Percentiles rank a stretch among this genome's conserved stretches.
Conservation (phyloP, 2,329 filamentous ascomycete genomes). For the Cladosporium sp. region DNA sequence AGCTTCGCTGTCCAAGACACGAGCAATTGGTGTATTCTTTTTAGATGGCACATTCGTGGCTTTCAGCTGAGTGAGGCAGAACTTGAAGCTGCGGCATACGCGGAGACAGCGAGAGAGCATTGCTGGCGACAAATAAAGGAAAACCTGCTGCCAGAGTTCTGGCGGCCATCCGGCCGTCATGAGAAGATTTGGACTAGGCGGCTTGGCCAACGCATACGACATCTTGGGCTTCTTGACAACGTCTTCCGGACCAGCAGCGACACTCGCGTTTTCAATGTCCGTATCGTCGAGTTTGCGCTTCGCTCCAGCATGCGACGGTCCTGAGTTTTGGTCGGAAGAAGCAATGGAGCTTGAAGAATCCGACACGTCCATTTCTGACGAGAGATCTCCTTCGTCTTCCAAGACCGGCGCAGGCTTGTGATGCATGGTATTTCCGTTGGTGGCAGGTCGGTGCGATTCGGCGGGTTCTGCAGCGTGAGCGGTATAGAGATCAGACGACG, state of each 20-base stretch:
- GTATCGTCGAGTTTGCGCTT: conserved; percentile 29
- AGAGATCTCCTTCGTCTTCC: conserved; percentile 19
- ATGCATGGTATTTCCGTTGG: not conserved
- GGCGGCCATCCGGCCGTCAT: conserved; percentile 10
- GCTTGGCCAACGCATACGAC: not conserved
- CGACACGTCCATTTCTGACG: conserved; percentile 28
- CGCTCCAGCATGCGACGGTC: conserved; percentile 17
- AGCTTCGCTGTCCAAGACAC: conserved; percentile 54
- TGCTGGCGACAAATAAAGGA: conserved; percentile 28
- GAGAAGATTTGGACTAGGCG: conserved; percentile 10
- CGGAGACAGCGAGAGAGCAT: conserved; percentile 30
- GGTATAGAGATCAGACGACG: conserved; percentile 17
- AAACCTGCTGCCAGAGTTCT: conserved; percentile 32
- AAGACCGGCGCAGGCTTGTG: not conserved
- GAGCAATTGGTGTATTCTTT: not conserved
- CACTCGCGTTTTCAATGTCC: conserved; percentile 11
- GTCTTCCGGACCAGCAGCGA: conserved; percentile 11
- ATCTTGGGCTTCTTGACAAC: conserved; percentile 23
- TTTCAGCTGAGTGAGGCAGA: conserved; percentile 24
- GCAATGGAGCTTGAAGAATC: conserved; percentile 19
- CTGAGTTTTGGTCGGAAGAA: conserved; percentile 15
- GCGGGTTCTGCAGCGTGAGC: not conserved
- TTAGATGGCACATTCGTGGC: conserved; percentile 1
- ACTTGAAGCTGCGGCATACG: conserved; percentile 28
- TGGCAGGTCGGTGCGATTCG: not conserved